Percentiles rank a stretch among this genome's conserved stretches.
phyloP scores from a whole-genome alignment of 2,329 filamentous ascomycete species.

The Alternaria brassicicola region DNA sequence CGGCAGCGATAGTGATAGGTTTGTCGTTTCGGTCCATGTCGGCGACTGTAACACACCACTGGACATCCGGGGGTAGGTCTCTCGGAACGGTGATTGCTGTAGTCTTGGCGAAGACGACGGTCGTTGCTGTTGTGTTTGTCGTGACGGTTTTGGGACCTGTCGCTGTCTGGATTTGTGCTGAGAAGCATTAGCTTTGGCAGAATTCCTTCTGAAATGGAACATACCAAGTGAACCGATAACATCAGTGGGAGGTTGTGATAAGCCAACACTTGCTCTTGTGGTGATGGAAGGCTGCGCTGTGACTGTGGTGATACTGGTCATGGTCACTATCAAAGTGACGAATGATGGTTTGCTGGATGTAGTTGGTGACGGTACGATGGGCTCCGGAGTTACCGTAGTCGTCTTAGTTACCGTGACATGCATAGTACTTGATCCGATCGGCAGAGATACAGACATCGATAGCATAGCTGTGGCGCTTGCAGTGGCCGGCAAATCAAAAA shows the following conservation, averaged over 20 bases:
- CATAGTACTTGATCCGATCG: neutral
- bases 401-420: slow-evolving; percentile 4
- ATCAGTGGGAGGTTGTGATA: neutral
- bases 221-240: neutral
- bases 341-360: neutral
- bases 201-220: neutral
- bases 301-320: neutral
- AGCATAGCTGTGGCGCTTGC: neutral
- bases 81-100: neutral
- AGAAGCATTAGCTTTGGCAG: neutral
- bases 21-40: slow-evolving; percentile 15
- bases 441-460: neutral
- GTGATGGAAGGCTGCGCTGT: neutral
- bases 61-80: neutral
- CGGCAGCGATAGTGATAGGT: slow-evolving; percentile 11
- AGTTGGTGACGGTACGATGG: neutral
- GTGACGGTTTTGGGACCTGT: neutral
- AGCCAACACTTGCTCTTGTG: neutral
- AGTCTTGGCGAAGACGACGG: neutral
- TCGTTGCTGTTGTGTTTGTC: neutral
- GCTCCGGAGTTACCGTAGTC: neutral
- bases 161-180: neutral
- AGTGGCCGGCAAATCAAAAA: neutral
- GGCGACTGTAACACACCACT: slow-evolving; percentile 23
- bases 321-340: neutral